These are phyloP conservation scores for Suhomyces wounanorum DNA, from an alignment of 1,139 yeast genomes.

Conservation along the genomic window DNA sequence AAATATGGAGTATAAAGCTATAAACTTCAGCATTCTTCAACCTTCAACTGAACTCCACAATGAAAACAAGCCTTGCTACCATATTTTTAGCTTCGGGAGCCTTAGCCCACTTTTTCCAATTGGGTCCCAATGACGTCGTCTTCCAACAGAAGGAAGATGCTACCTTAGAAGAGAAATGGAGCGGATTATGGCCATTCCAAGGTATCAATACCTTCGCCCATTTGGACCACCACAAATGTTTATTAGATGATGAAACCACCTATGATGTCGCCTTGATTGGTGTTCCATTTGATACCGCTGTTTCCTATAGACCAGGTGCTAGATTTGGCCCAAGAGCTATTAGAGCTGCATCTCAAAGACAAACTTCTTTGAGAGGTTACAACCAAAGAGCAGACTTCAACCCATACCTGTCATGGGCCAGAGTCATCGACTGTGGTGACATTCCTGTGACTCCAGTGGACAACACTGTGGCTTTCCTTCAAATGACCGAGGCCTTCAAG, in stretches of 20 bases:
- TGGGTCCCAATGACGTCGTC: conserved; percentile 5
- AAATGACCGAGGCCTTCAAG: conserved; percentile 69
- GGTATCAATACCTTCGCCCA: conserved; percentile 80
- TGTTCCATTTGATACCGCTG: conserved; percentile 78
- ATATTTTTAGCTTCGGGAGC: conserved; percentile 3
- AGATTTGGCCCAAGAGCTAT: conserved; percentile 81
- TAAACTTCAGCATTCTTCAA: background rate
- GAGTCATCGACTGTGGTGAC: conserved; percentile 76
- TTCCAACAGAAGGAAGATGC: conserved; percentile 3
- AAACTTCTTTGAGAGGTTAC: conserved; percentile 64
- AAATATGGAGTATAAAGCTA: conserved; percentile 8
- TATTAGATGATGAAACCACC: conserved; percentile 44
- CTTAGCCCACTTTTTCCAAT: background rate
- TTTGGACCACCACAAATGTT: conserved; percentile 58
- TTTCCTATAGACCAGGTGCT: conserved; percentile 74
- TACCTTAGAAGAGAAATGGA: conserved; percentile 58
- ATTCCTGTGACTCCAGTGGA: conserved; percentile 81
- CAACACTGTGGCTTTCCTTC: conserved; percentile 64
- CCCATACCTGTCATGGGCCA: conserved; percentile 71
- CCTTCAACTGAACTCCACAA: background rate
- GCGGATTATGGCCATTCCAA: conserved; percentile 64
- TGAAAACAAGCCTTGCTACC: conserved; percentile 4
- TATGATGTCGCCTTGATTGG: conserved; percentile 74
- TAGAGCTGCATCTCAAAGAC: conserved; percentile 73
- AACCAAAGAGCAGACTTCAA: conserved; percentile 65